Evolutionary conservation across 2,329 filamentous ascomycete species (phyloP), one percentile per base, ranked within the genome.

Genomic region (Monilinia laxa): DNA sequence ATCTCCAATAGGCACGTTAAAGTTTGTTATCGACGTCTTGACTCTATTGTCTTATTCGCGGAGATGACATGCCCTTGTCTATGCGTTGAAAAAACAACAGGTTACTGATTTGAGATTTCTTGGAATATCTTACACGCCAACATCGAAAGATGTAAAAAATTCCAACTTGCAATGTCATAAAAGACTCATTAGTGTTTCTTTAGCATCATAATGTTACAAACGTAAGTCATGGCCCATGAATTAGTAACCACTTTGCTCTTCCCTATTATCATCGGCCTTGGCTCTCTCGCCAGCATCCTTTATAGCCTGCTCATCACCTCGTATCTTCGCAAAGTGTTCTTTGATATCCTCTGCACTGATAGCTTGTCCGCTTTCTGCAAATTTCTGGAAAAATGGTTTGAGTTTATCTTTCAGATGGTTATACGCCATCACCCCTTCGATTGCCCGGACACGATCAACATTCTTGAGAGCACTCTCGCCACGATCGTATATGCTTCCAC

Each of bases 351-450:
- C 95, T 0, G 94, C 94, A 1, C 92, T 89, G 28, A 99, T 93
- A 0, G 91, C 88, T 77, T 91, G 82, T 0, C 94, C 94, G 70
- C 90, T 96, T 76, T 97, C 92, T 0, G 95, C 95, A 77, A 97
- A 99, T 54, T 96, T 90, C 79, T 93, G 88, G 74, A 99, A 87
- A 77, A 99, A 98, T 0, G 89, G 89, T 81, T 94, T 97, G n/a
- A 99, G 87, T 76, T 94, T 93, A 75, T 98, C 93, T 76, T 96
- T 95, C 68, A 99, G 84, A 74, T 96, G 90, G 74, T 98, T 97
- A 79, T 98, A 99, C 0, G 93, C 94, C 93, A 98, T 97, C 56
- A 96, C 94, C 20, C 95, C 95, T 77, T 99, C 91, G 66, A 99
- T 97, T 5, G 95, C 95, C 18, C 89, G 85, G 10, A 98, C 94